phyloP scores from a whole-genome alignment of 2,329 filamentous ascomycete genomes.

The Penicillium fuscoglaucum region DNA sequence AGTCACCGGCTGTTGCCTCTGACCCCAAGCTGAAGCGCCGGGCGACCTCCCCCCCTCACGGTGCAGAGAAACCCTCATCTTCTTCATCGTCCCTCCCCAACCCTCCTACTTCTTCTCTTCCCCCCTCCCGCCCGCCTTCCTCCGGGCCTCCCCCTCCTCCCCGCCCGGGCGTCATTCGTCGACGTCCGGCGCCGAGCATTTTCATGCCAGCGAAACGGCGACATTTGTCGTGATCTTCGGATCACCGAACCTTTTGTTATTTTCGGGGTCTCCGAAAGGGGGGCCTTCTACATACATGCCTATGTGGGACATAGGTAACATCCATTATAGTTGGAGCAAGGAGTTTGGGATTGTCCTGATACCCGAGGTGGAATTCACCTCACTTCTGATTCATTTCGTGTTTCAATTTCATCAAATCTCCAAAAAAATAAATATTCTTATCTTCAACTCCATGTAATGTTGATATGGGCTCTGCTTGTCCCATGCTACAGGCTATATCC shows the following conservation, averaged over 20 bases:
- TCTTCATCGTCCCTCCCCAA: neutral
- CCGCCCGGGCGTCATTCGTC: conserved; percentile 29
- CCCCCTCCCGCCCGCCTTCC: neutral
- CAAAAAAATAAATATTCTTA: neutral
- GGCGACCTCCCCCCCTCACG: conserved; percentile 9
- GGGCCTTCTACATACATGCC: neutral
- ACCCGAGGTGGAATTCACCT: conserved; percentile 6
- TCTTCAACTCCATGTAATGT: neutral
- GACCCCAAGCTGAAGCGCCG: conserved; percentile 14
- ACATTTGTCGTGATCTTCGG: conserved; percentile 21
- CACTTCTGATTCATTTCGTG: neutral
- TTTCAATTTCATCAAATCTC: neutral
- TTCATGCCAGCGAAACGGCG: conserved; percentile 37
- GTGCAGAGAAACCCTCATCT: neutral
- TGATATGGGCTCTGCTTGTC: neutral
- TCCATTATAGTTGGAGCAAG: neutral
- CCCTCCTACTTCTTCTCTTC: neutral
- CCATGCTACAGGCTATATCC: neutral
- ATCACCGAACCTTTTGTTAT: neutral
- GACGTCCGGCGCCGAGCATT: conserved; percentile 33
- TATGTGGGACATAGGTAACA: neutral
- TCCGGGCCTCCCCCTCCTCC: conserved; percentile 10
- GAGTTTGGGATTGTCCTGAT: neutral
- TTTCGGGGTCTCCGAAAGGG: neutral
- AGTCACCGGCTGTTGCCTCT: neutral